Evolutionary conservation across 75 land plant genomes (phyloP).

Genomic region (Cunninghamia lanceolata): DNA sequence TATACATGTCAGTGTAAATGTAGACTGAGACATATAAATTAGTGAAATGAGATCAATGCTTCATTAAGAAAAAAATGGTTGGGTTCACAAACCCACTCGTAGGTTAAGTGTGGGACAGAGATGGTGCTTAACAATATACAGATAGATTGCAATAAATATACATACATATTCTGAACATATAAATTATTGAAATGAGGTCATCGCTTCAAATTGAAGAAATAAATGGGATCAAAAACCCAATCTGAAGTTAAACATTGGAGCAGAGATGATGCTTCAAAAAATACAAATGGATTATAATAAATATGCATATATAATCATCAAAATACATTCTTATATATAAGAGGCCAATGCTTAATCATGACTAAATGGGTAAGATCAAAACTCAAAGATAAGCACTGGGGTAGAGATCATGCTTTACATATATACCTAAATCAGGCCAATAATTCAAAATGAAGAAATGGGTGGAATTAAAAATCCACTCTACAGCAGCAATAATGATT

Average conservation of each 20-base stretch:
- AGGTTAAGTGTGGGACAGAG: background rate
- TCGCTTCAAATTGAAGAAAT: background rate
- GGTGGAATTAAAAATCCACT: background rate
- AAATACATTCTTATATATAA: background rate
- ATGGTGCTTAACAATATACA: background rate
- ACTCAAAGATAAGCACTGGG: background rate
- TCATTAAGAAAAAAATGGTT: background rate
- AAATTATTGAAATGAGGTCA: background rate
- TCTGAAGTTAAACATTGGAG: background rate
- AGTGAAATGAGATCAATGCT: background rate
- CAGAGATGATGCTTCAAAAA: background rate
- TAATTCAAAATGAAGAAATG: background rate
- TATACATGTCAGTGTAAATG: background rate
- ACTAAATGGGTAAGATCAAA: background rate
- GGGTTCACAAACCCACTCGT: background rate
- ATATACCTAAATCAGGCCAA: background rate
- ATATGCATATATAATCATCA: background rate
- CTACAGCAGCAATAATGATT: background rate
- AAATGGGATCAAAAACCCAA: background rate
- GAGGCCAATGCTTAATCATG: background rate
- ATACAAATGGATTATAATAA: background rate
- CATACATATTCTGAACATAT: background rate
- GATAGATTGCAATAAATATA: background rate
- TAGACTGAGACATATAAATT: background rate
- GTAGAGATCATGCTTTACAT: background rate